Evolutionary conservation across 768 basidiomycete genomes (phyloP), one percentile per base, ranked within the genome.

Genomic region (Coprinellus micaceus): DNA sequence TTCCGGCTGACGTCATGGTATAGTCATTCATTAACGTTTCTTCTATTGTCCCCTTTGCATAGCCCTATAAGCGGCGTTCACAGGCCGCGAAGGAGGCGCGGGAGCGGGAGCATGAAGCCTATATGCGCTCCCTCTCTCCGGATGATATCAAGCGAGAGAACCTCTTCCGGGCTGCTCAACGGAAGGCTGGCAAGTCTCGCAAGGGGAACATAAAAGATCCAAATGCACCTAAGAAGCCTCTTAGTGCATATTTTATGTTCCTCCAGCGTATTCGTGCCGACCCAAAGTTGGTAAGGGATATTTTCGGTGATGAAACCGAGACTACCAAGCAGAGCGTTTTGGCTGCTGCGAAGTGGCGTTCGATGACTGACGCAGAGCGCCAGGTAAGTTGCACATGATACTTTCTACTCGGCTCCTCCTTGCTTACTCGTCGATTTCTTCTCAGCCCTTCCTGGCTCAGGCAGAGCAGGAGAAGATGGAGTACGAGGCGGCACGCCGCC

Each of bases 191-290:
- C 60, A 94, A 93, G 71, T 94, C 90, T 37, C 81, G 92, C 60
- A 91, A 89, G 80, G 88, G 88, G 62, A 97, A 97, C 69, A 89
- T 97, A 73, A 96, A 95, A 75, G 94, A 97, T 68, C 94, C 94
- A 30, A 96, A 97, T 66, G 94, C 93, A 7, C 94, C 94, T 2
- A 95, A 94, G 84, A 96, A 96, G 67, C 94, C 94, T 5, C 82
- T 96, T 43, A 88, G 85, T 67, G 93, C 94, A 0, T 97, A 96
- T 66, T 96, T 97, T 61, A 90, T 95, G 86, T 97, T 94, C 77
- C 70, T 96, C 61, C 93, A 94, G 69, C 84, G 87, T 44, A 97
- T 97, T 62, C 80, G 94, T 58, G 86, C 89, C 52, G 85, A 90
- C 64, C 82, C 84, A 2, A 74, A 76, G 33, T 72, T 95, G n/a